phyloP scores from a whole-genome alignment of 2,329 filamentous ascomycete species.

The Ophiostoma angusticollis region DNA sequence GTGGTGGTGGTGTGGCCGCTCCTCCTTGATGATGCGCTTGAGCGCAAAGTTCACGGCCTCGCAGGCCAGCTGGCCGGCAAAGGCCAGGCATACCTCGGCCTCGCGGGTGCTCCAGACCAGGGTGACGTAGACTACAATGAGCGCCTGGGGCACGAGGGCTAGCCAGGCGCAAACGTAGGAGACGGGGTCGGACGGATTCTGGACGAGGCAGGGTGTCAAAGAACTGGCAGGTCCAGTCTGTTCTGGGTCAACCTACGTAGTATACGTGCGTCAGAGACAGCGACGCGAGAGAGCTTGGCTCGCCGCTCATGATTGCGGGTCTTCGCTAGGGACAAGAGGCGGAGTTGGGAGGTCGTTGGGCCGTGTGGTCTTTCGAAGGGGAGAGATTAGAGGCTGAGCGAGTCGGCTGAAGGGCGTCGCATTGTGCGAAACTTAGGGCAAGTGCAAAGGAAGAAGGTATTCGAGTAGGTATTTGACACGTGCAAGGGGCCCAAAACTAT shows the following conservation, averaged over 20 bases:
- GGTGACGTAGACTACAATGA: slow-evolving; percentile 81
- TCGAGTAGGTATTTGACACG: too few relatives aligned
- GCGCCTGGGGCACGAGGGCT: slow-evolving; percentile 80
- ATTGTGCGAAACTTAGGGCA: too few relatives aligned
- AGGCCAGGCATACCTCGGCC: slow-evolving; percentile 78
- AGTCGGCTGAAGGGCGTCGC: too few relatives aligned
- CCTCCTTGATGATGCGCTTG: slow-evolving; percentile 85
- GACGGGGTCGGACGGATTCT: slow-evolving; percentile 76
- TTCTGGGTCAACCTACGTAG: too few relatives aligned
- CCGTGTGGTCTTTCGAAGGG: too few relatives aligned
- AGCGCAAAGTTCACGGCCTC: slow-evolving; percentile 82
- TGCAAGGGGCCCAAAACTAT: too few relatives aligned
- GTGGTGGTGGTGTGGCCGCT: slow-evolving; percentile 69
- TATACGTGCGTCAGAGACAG: background rate
- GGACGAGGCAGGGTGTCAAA: background rate
- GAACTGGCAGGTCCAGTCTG: too few relatives aligned
- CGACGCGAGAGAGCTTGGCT: background rate
- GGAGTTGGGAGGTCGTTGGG: too few relatives aligned
- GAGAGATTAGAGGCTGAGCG: too few relatives aligned
- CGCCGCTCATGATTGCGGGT: too few relatives aligned
- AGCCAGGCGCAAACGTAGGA: slow-evolving; percentile 89
- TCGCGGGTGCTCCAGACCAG: slow-evolving; percentile 87
- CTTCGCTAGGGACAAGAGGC: too few relatives aligned
- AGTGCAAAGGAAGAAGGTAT: too few relatives aligned
- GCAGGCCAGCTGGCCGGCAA: slow-evolving; percentile 80